These are phyloP conservation scores for Aethionema arabicum DNA, from an alignment of 345 rosid genomes.

Conservation along the genomic window DNA sequence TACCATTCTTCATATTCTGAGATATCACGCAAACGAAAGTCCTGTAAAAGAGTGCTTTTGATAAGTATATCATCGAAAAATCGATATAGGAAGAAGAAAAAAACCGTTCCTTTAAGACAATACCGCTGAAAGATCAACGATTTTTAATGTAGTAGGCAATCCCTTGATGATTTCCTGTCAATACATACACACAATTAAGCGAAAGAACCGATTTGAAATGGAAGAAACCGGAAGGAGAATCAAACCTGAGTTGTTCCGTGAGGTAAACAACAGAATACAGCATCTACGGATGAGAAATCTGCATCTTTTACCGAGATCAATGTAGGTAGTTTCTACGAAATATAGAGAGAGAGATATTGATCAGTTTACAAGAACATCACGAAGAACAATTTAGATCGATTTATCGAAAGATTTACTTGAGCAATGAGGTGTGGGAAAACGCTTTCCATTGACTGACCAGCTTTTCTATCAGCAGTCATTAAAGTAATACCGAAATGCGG, in stretches of 20 bases:
- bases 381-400: background rate
- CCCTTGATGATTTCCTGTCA: slow-evolving; percentile 81
- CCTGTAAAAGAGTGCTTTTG: slow-evolving; percentile 38
- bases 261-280: slow-evolving; percentile 94
- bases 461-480: slow-evolving; percentile 99
- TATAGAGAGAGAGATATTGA: slow-evolving; percentile 3
- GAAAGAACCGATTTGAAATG: background rate
- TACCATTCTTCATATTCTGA: slow-evolving; percentile 95
- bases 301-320: slow-evolving; percentile 81
- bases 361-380: background rate
- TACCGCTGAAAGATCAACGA: slow-evolving; percentile 98
- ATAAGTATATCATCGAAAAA: slow-evolving; percentile 17
- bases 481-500: too few species aligned
- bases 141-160: slow-evolving; percentile 65
- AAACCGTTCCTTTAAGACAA: slow-evolving; percentile 30
- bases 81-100: background rate
- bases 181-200: slow-evolving; percentile 7
- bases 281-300: slow-evolving; percentile 76
- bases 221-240: slow-evolving; percentile 12
- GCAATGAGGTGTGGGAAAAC: slow-evolving; percentile 77
- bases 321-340: slow-evolving; percentile 68
- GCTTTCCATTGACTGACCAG: slow-evolving; percentile 88
- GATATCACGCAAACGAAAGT: slow-evolving; percentile 68
- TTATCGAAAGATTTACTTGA: slow-evolving; percentile 43
- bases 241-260: slow-evolving; percentile 95